A percentile compares a stretch with the other conserved stretches of the same genome.
These are phyloP conservation scores for Shiraia sp. DNA, from an alignment of 2,329 filamentous ascomycete species.

Conservation along the genomic window DNA sequence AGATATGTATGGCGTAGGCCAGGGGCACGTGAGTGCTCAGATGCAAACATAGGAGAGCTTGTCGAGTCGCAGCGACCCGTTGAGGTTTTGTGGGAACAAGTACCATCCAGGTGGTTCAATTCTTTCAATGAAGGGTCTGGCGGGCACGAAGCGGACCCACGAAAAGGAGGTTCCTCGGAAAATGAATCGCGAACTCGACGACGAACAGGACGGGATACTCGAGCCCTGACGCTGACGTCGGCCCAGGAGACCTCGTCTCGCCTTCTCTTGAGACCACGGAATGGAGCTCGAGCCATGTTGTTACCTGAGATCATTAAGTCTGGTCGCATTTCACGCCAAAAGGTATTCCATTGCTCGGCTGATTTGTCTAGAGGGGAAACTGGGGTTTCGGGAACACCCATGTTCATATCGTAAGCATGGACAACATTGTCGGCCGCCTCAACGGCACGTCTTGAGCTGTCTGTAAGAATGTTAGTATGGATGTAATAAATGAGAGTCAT, in stretches of 20 bases:
- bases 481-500: not conserved
- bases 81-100: conserved; percentile 27
- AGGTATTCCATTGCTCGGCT: conserved; percentile 28
- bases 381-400: conserved; percentile 71
- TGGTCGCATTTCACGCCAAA: conserved; percentile 44
- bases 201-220: conserved; percentile 29
- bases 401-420: conserved; percentile 74
- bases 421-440: conserved; percentile 77
- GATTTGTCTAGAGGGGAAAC: conserved; percentile 47
- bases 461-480: conserved; percentile 43
- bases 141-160: conserved; percentile 21
- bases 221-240: conserved; percentile 22
- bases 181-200: conserved; percentile 32
- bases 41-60: conserved; percentile 37
- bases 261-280: conserved; percentile 50
- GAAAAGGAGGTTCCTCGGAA: conserved; percentile 32
- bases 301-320: conserved; percentile 50
- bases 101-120: conserved; percentile 21
- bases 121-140: conserved; percentile 12
- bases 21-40: conserved; percentile 49
- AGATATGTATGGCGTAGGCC: conserved; percentile 54
- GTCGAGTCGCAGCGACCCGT: conserved; percentile 29
- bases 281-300: conserved; percentile 44
- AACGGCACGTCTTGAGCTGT: conserved; percentile 71
- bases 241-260: conserved; percentile 44